phyloP scores from a whole-genome alignment of 2,329 filamentous ascomycete genomes.

The Coniochaeta prunicola region DNA sequence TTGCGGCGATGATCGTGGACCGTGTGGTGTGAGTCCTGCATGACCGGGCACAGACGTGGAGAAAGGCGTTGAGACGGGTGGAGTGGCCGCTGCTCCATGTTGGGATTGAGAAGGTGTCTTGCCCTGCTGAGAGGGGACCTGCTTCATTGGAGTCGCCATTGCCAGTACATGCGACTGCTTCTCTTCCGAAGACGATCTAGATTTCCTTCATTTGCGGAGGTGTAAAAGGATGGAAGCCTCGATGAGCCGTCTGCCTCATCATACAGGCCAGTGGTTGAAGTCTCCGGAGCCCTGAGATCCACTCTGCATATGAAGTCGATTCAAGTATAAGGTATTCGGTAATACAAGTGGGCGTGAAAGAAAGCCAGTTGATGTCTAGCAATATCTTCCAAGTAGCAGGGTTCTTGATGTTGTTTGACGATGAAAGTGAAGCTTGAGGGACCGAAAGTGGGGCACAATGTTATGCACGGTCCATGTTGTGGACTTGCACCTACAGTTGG shows the following conservation, averaged over 20 bases:
- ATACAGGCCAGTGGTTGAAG: neutral
- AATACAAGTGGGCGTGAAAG: too few species aligned
- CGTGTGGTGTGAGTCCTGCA: conserved; percentile 52
- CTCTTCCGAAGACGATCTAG: neutral
- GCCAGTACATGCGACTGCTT: neutral
- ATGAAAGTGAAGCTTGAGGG: too few species aligned
- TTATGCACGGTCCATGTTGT: too few species aligned
- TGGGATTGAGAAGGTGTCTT: conserved; percentile 39
- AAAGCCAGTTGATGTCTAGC: too few species aligned
- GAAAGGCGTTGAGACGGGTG: conserved; percentile 61
- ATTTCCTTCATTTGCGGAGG: neutral
- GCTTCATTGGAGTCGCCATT: conserved; percentile 39
- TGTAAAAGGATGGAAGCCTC: neutral
- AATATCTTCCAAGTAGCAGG: too few species aligned
- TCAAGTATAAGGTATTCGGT: too few species aligned
- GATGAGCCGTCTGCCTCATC: neutral
- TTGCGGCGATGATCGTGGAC: conserved; percentile 54
- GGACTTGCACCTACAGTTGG: too few species aligned
- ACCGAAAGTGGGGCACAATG: too few species aligned
- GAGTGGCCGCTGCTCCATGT: conserved; percentile 46
- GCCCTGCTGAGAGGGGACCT: conserved; percentile 42
- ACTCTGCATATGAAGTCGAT: too few species aligned
- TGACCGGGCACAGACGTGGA: conserved; percentile 42
- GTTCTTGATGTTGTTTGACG: too few species aligned
- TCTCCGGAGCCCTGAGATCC: too few species aligned